Base-by-base conservation (phyloP, 164 flowering plant genomes). In the Piper betle region DNA sequence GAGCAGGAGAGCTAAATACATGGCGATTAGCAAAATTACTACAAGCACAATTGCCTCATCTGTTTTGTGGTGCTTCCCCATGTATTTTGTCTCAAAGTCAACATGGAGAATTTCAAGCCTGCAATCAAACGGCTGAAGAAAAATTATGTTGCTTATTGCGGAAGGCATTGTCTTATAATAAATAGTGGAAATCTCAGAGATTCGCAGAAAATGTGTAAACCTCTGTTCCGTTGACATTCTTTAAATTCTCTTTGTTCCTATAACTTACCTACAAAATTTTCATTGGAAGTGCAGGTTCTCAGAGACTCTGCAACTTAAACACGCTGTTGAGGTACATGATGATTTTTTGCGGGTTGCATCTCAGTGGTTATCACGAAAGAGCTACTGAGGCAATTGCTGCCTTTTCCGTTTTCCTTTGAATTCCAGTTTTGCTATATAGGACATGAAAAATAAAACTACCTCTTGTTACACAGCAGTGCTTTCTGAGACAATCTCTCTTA, bases 1-100 rank as follows among this genome's bases (percentile, higher is more conserved):
- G 92, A 71, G 85, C 87, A 42, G 62, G 90, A 68, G 85, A 93
- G 71, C 70, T 86, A 69, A 93, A 90, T 76, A 81, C 95, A 10
- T 93, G 96, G 97, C 97, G 90, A 62, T 72, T 93, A 66, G 65
- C 85, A 39, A 79, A 92, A 76, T 75, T 93, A 66, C 73, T 90
- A 39, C 76, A 78, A 71, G 86, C 83, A 60, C 92, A 90, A 13
- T 60, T 86, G 61, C 80, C 89, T 58, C 74, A 74, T 50, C 70
- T 83, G 56, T 68, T 74, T 15, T 82, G 87, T 74, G 71, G 60
- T 61, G 70, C 42, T 40, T 71, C 64, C 48, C 64, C 66, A 3
- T 81, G 76, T 63, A 69, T 64, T 65, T 73, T 52, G 18, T 40
- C 48, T 50, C 56, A 37, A 43, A 39, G 69, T 66, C 73, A 62